These are phyloP conservation scores for Aspergillus costaricaensis DNA, from an alignment of 2,329 filamentous ascomycete genomes.

Conservation along the genomic window DNA sequence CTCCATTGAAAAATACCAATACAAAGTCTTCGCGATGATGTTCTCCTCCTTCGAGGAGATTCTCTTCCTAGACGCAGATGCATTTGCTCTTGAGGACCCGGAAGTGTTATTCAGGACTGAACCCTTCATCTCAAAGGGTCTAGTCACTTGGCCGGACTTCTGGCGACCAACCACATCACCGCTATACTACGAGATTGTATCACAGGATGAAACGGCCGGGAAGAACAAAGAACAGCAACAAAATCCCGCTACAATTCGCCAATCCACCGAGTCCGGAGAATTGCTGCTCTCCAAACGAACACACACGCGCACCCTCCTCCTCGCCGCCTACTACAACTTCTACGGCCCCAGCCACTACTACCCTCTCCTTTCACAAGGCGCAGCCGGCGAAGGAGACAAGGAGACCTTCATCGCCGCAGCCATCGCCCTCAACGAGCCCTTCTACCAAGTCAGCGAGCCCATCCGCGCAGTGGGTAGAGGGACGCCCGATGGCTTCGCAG, in stretches of 20 bases:
- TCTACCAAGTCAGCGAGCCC: slow-evolving; percentile 46
- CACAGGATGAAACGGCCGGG: slow-evolving; percentile 32
- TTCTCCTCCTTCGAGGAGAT: slow-evolving; percentile 59
- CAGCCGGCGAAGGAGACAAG: slow-evolving; percentile 43
- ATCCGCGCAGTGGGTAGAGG: slow-evolving; percentile 38
- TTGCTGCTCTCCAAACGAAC: slow-evolving; percentile 38
- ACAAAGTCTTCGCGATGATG: slow-evolving; percentile 57
- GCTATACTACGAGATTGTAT: slow-evolving; percentile 44
- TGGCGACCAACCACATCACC: slow-evolving; percentile 42
- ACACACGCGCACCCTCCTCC: slow-evolving; percentile 32
- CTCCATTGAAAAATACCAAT: slow-evolving; percentile 49
- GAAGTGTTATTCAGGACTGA: slow-evolving; percentile 48
- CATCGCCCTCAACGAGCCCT: slow-evolving; percentile 38
- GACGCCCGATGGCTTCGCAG: slow-evolving; percentile 33
- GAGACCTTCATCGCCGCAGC: slow-evolving; percentile 19
- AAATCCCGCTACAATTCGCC: slow-evolving; percentile 33
- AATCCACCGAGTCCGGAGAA: slow-evolving; percentile 36
- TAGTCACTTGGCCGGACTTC: slow-evolving; percentile 60
- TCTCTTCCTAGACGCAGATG: slow-evolving; percentile 59
- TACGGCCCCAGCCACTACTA: slow-evolving; percentile 32
- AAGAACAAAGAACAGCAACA: slow-evolving; percentile 13
- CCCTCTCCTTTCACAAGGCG: slow-evolving; percentile 33
- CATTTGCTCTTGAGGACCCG: slow-evolving; percentile 50
- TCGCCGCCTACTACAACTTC: slow-evolving; percentile 40
- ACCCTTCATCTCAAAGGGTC: slow-evolving; percentile 53